Conservation (phyloP, 2,329 filamentous ascomycete species). For the Alternaria brassicicola region DNA sequence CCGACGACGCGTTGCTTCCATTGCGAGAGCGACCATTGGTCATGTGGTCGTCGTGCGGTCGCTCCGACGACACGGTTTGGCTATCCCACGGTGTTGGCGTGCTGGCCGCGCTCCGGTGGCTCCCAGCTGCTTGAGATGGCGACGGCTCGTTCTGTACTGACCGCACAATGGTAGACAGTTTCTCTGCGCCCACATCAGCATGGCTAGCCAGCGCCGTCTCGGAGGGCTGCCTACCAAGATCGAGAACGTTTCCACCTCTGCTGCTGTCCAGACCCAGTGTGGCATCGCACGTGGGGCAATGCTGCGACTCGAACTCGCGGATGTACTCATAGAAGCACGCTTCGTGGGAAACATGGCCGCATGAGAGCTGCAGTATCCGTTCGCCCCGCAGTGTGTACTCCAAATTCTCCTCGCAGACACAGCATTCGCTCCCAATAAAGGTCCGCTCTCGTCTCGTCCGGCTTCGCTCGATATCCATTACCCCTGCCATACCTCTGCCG, state of each 20-base stretch:
- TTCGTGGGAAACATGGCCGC: conserved; percentile 95
- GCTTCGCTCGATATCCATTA: conserved; percentile 76
- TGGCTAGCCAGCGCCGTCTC: conserved; percentile 11
- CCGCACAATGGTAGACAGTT: conserved; percentile 90
- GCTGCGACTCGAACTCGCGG: conserved; percentile 89
- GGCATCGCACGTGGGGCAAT: conserved; percentile 91
- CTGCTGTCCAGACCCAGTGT: conserved; percentile 91
- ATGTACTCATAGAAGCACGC: conserved; percentile 99
- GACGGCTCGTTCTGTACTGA: conserved; percentile 72
- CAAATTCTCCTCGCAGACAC: conserved; percentile 93
- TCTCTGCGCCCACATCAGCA: conserved; percentile 66
- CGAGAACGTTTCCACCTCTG: conserved; percentile 81
- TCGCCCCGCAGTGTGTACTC: conserved; percentile 95
- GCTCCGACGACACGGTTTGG: conserved; percentile 50
- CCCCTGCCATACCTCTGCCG: conserved; percentile 62
- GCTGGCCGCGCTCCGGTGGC: conserved; percentile 55
- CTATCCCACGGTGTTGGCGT: conserved; percentile 74
- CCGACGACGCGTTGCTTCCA: conserved; percentile 44
- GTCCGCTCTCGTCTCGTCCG: conserved; percentile 87
- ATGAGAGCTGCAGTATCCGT: conserved; percentile 93
- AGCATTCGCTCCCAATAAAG: conserved; percentile 92
- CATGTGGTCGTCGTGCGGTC: conserved; percentile 53
- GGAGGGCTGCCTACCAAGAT: conserved; percentile 70
- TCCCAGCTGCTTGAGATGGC: conserved; percentile 24
- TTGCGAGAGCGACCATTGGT: conserved; percentile 39